Evolutionary conservation across 345 rosid genomes (phyloP).

Genomic region (Jatropha curcas): DNA sequence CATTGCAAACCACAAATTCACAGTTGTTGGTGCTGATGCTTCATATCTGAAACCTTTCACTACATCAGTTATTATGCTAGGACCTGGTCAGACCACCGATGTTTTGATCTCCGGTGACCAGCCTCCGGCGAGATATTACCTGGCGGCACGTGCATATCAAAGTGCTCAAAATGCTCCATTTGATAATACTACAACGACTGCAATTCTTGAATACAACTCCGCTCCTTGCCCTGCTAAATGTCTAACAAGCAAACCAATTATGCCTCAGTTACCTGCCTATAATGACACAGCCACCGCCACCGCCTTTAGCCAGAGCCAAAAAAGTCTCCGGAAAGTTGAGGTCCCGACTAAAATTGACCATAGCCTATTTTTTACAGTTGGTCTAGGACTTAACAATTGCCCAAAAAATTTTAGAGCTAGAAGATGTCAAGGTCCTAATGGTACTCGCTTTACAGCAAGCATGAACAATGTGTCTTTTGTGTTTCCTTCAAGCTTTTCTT

Average conservation of each 20-base stretch:
- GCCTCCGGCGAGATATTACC: constrained; percentile 65
- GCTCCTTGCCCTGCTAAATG: constrained; percentile 68
- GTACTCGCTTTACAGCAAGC: constrained; percentile 83
- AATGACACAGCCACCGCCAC: constrained; percentile 80
- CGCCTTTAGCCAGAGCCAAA: constrained; percentile 47
- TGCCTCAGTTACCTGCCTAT: constrained; percentile 63
- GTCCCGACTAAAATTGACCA: constrained; percentile 76
- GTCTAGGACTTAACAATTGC: constrained; percentile 74
- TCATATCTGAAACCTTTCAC: constrained; percentile 75
- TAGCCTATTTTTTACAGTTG: constrained; percentile 62
- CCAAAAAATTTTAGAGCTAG: constrained; percentile 45
- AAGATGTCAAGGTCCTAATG: constrained; percentile 82
- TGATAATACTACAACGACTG: constrained; percentile 85
- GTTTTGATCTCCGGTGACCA: constrained; percentile 76
- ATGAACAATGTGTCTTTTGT: constrained; percentile 86
- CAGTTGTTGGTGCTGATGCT: constrained; percentile 93
- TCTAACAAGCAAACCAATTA: constrained; percentile 35
- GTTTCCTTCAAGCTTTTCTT: constrained; percentile 61
- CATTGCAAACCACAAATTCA: constrained; percentile 77
- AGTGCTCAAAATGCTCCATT: constrained; percentile 76
- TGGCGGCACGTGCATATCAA: constrained; percentile 77
- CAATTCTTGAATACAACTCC: constrained; percentile 79
- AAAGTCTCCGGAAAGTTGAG: constrained; percentile 51
- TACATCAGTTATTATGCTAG: constrained; percentile 73
- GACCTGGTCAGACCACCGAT: constrained; percentile 96